Conservation (phyloP, 2,329 filamentous ascomycete species). For the Claviceps maximensis region DNA sequence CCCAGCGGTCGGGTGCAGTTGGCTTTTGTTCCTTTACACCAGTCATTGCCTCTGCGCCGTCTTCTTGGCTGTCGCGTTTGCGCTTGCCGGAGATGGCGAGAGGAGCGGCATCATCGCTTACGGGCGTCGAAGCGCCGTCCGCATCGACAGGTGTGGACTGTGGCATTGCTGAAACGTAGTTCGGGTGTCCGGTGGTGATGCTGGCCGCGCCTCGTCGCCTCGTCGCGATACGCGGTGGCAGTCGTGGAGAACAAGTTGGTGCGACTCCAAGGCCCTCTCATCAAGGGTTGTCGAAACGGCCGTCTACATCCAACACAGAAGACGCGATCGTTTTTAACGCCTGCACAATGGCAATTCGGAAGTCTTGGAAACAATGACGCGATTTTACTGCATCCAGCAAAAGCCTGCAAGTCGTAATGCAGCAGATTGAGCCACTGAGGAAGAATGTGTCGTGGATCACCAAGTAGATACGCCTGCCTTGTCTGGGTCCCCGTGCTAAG, state of each 20-base stretch:
- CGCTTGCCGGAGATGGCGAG: conserved; percentile 34
- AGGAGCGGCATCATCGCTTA: conserved; percentile 16
- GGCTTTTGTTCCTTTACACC: conserved; percentile 14
- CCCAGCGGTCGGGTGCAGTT: conserved; percentile 12
- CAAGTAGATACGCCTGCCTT: conserved; percentile 10
- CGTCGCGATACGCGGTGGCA: conserved; percentile 27
- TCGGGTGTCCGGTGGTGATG: conserved; percentile 9
- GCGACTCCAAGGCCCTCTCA: conserved; percentile 26
- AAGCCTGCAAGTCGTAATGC: conserved; percentile 16
- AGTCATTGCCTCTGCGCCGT: conserved; percentile 19
- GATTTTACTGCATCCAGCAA: conserved; percentile 11
- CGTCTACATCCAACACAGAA: conserved; percentile 20
- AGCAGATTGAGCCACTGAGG: conserved; percentile 18
- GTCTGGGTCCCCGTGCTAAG: conserved; percentile 14
- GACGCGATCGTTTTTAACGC: conserved; percentile 16
- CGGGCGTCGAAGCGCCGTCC: conserved; percentile 29
- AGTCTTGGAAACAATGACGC: conserved; percentile 5
- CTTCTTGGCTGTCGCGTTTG: conserved; percentile 42
- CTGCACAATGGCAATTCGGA: conserved; percentile 7
- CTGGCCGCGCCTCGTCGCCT: conserved; percentile 26
- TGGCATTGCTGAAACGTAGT: conserved; percentile 23
- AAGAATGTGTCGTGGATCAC: conserved; percentile 28
- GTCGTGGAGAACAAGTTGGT: conserved; percentile 21
- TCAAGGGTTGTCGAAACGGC: conserved; percentile 20
- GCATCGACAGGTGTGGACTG: conserved; percentile 25